phyloP scores from a whole-genome alignment of 495 filamentous ascomycete genomes.

The Sordaria brevicollis region DNA sequence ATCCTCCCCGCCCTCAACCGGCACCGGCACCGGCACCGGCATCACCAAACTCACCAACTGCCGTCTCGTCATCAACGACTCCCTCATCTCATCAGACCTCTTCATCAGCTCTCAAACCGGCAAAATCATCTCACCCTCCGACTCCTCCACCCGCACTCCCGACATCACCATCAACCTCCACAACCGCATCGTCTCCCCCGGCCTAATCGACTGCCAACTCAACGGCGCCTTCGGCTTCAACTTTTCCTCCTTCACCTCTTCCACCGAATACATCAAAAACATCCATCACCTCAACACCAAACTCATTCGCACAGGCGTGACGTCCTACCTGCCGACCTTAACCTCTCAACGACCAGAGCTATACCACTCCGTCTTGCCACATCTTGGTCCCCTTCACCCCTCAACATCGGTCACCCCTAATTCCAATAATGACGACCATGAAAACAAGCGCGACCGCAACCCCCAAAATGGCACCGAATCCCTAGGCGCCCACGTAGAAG shows the following conservation, averaged over 20 bases:
- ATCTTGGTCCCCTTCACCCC: conserved; percentile 48
- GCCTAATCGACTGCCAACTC: conserved; percentile 76
- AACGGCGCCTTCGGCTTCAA: conserved; percentile 84
- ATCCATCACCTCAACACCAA: conserved; percentile 55
- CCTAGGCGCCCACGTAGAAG: conserved; percentile 76
- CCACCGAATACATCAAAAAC: conserved; percentile 55
- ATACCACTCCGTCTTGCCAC: conserved; percentile 63
- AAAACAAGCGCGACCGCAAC: conserved; percentile 14
- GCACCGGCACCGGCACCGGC: conserved; percentile 21
- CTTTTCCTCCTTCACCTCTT: conserved; percentile 62
- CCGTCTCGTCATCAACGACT: conserved; percentile 51
- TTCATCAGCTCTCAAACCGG: conserved; percentile 69
- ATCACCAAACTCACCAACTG: conserved; percentile 83
- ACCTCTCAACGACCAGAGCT: conserved; percentile 58
- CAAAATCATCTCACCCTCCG: conserved; percentile 65
- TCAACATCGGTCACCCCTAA: too few relatives aligned
- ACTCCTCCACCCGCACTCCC: conserved; percentile 56
- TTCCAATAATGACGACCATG: too few relatives aligned
- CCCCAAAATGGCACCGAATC: conserved; percentile 62
- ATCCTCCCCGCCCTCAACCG: not conserved
- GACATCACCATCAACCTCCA: conserved; percentile 57
- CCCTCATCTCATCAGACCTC: conserved; percentile 59
- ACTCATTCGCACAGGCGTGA: conserved; percentile 67
- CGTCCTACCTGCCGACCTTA: conserved; percentile 72
- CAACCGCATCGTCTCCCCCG: conserved; percentile 70